phyloP scores from a whole-genome alignment of 768 basidiomycete species.

The Sporobolomyces pararoseus region DNA sequence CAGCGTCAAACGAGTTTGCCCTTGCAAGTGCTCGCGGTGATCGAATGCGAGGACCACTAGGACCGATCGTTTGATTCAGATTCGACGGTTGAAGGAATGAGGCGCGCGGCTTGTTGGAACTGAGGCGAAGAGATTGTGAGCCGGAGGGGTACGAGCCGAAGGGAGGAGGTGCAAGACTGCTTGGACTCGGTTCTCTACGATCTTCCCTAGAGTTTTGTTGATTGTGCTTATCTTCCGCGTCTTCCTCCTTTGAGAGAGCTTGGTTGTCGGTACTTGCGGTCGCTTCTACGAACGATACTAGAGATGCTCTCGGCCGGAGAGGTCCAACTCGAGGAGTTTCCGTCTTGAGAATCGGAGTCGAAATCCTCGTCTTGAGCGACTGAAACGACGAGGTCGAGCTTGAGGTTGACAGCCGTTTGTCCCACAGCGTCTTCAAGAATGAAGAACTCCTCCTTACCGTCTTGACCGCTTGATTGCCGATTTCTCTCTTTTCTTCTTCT shows the following conservation, averaged over 20 bases:
- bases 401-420: slow-evolving; percentile 1
- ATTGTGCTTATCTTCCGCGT: not conserved
- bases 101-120: not conserved
- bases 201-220: too few species aligned
- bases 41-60: not conserved
- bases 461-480: not conserved
- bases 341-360: slow-evolving; percentile 18
- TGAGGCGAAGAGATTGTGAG: not conserved
- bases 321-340: slow-evolving; percentile 11
- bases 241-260: slow-evolving; percentile 3
- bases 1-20: not conserved
- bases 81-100: not conserved
- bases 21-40: not conserved
- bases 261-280: not conserved
- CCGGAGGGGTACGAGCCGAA: not conserved
- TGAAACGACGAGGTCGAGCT: not conserved
- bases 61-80: not conserved
- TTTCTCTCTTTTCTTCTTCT: not conserved
- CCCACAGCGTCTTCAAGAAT: slow-evolving; percentile 2
- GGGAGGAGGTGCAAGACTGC: not conserved
- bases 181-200: not conserved
- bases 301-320: not conserved
- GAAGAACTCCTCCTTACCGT: not conserved
- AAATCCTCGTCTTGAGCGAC: slow-evolving; percentile 9
- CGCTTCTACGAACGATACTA: slow-evolving; percentile 1